Percentiles rank a stretch among this genome's conserved stretches.
Evolutionary conservation across 495 filamentous ascomycete genomes (phyloP).

Genomic region (Achaetomiella virescens): DNA sequence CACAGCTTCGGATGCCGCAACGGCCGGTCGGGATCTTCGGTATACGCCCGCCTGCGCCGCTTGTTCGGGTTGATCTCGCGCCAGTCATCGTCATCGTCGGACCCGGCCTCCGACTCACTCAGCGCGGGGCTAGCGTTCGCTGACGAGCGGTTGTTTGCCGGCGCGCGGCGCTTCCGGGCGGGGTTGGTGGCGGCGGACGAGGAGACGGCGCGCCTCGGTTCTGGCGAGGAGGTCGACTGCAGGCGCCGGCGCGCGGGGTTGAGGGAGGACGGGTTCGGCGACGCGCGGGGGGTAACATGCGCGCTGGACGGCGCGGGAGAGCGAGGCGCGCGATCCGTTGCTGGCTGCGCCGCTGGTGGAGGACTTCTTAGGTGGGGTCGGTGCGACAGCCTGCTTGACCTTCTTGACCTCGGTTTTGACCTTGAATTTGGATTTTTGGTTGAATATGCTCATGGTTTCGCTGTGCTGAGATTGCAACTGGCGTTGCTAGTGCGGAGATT

Average conservation of each 20-base stretch:
- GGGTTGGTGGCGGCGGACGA: background rate
- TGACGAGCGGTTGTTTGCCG: conserved; percentile 15
- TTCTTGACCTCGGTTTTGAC: conserved; percentile 28
- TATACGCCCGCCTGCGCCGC: conserved; percentile 24
- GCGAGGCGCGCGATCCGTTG: conserved; percentile 2
- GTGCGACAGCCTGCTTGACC: conserved; percentile 24
- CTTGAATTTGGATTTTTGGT: conserved; percentile 35
- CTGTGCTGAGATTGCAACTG: too few relatives aligned
- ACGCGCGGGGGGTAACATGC: conserved; percentile 9
- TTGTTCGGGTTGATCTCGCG: conserved; percentile 30
- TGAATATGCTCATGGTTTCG: conserved; percentile 30
- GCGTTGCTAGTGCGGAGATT: background rate
- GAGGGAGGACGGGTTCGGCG: conserved; percentile 4
- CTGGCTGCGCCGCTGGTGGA: background rate
- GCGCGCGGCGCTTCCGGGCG: conserved; percentile 26
- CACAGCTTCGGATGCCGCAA: conserved; percentile 54
- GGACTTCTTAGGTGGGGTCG: conserved; percentile 14
- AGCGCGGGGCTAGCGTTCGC: conserved; percentile 23
- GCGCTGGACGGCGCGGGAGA: background rate
- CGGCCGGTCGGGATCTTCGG: conserved; percentile 49
- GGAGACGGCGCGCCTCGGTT: background rate
- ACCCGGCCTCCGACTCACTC: conserved; percentile 27
- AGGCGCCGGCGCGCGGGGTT: background rate
- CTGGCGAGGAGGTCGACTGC: conserved; percentile 9
- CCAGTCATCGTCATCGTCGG: conserved; percentile 32